phyloP scores from a whole-genome alignment of 768 basidiomycete genomes.

The Termitomyces sp. region DNA sequence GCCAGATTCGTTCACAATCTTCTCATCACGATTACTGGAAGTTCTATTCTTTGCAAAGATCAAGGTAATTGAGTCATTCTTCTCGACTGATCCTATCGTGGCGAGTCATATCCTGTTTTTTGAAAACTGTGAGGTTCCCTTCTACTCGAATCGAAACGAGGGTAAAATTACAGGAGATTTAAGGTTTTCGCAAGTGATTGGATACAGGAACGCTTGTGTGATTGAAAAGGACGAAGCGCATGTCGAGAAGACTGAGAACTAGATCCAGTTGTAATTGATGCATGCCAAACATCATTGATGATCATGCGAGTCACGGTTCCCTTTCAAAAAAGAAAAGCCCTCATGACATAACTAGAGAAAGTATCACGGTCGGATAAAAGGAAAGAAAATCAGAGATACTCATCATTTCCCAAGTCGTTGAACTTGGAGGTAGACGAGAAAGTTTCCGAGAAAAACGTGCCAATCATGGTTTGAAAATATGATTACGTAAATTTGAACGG shows the following conservation, averaged over 20 bases:
- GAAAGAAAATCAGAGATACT: no score
- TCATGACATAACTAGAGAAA: no score
- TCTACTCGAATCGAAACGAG: not conserved
- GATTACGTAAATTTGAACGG: slow-evolving; percentile 2
- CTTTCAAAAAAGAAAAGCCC: no score
- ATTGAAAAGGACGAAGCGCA: not conserved
- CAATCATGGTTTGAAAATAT: no score
- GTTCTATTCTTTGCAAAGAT: not conserved
- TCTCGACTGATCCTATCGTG: not conserved
- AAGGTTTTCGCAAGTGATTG: not conserved
- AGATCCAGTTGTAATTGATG: no score
- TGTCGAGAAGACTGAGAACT: no score
- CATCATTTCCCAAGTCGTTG: no score
- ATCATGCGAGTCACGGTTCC: no score
- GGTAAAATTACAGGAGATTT: not conserved
- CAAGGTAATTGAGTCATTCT: not conserved
- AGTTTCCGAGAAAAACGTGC: no score
- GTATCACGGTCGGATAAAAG: no score
- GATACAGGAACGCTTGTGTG: not conserved
- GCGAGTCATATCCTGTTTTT: not conserved
- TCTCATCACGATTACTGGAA: not conserved
- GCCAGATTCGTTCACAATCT: not conserved
- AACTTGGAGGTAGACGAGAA: no score
- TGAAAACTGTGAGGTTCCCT: not conserved
- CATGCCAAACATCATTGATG: no score